A percentile compares a stretch with the other conserved stretches of the same genome.
phyloP scores from a whole-genome alignment of 495 filamentous ascomycete genomes.

The Talaromyces thailandensis region DNA sequence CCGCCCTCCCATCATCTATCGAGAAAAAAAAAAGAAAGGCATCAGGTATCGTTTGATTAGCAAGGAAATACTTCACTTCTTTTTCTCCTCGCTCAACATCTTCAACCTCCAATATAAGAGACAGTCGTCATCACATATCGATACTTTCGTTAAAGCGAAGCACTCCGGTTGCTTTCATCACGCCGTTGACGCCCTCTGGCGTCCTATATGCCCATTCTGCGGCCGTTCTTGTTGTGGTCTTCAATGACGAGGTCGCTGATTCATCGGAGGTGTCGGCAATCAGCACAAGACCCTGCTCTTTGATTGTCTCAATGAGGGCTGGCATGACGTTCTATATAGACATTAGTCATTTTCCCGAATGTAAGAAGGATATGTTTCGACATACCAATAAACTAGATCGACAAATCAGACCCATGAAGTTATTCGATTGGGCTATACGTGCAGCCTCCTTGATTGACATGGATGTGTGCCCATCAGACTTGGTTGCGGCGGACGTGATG shows the following conservation, averaged over 20 bases:
- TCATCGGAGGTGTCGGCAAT: slow-evolving; percentile 75
- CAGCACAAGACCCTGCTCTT: slow-evolving; percentile 84
- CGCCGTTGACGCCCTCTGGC: slow-evolving; percentile 71
- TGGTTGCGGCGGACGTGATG: slow-evolving; percentile 30
- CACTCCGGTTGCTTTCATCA: slow-evolving; percentile 76
- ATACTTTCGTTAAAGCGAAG: slow-evolving; percentile 89
- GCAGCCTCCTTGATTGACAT: slow-evolving; percentile 93
- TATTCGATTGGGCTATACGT: slow-evolving; percentile 86
- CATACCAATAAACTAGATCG: slow-evolving; percentile 75
- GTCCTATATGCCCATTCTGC: slow-evolving; percentile 37
- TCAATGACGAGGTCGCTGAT: slow-evolving; percentile 33
- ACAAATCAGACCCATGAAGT: slow-evolving; percentile 95
- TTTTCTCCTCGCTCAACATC: background rate
- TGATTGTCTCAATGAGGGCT: slow-evolving; percentile 84
- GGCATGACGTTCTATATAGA: slow-evolving; percentile 73
- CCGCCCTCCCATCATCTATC: slow-evolving; percentile 10
- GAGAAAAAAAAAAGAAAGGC: background rate
- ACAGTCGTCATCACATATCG: slow-evolving; percentile 56
- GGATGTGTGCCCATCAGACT: slow-evolving; percentile 58
- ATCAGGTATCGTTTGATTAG: background rate
- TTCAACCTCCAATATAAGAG: background rate
- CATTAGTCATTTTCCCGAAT: slow-evolving; percentile 14
- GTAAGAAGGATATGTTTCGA: slow-evolving; percentile 8
- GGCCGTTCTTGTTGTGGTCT: slow-evolving; percentile 31
- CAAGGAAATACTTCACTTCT: background rate